Percentiles rank a stretch among this genome's conserved stretches.
Evolutionary conservation across 2,329 filamentous ascomycete genomes (phyloP).

Genomic region (Hypoxylon sp.): DNA sequence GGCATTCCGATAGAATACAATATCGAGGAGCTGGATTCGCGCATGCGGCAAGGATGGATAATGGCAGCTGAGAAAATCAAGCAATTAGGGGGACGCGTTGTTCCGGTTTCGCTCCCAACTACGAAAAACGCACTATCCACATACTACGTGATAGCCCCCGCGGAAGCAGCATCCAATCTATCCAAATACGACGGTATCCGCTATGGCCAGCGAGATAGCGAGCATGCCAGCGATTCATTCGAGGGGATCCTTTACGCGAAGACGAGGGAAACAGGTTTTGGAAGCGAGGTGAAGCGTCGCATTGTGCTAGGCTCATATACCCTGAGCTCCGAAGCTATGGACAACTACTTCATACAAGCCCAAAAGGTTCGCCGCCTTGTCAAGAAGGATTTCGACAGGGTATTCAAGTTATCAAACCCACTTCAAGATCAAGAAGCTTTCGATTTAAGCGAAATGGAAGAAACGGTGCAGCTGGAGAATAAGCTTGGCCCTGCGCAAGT

Average conservation of each 20-base stretch:
- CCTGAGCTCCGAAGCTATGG: slow-evolving; percentile 87
- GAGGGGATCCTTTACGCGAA: slow-evolving; percentile 78
- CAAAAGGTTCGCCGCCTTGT: slow-evolving; percentile 88
- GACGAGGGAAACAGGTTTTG: slow-evolving; percentile 80
- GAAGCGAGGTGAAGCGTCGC: slow-evolving; percentile 84
- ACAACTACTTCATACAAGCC: slow-evolving; percentile 97
- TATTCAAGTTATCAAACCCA: slow-evolving; percentile 78
- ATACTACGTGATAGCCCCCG: slow-evolving; percentile 95
- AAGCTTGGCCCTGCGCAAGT: slow-evolving; percentile 73
- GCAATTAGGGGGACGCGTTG: slow-evolving; percentile 74
- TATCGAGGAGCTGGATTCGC: slow-evolving; percentile 78
- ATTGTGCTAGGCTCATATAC: slow-evolving; percentile 92
- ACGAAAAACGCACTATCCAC: slow-evolving; percentile 89
- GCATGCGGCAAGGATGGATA: slow-evolving; percentile 78
- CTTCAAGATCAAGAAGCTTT: slow-evolving; percentile 67
- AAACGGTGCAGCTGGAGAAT: slow-evolving; percentile 62
- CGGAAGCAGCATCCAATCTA: slow-evolving; percentile 94
- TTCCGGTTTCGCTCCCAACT: slow-evolving; percentile 82
- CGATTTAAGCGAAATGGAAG: slow-evolving; percentile 70
- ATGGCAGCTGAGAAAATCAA: slow-evolving; percentile 70
- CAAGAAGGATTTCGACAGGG: slow-evolving; percentile 84
- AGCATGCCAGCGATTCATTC: slow-evolving; percentile 62
- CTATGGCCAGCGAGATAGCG: slow-evolving; percentile 74
- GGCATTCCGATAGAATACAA: slow-evolving; percentile 84
- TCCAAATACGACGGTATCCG: slow-evolving; percentile 98